Percentiles rank a stretch among this genome's conserved stretches.
Conservation (phyloP, 495 filamentous ascomycete genomes). For the Chaetomium fimeti region DNA sequence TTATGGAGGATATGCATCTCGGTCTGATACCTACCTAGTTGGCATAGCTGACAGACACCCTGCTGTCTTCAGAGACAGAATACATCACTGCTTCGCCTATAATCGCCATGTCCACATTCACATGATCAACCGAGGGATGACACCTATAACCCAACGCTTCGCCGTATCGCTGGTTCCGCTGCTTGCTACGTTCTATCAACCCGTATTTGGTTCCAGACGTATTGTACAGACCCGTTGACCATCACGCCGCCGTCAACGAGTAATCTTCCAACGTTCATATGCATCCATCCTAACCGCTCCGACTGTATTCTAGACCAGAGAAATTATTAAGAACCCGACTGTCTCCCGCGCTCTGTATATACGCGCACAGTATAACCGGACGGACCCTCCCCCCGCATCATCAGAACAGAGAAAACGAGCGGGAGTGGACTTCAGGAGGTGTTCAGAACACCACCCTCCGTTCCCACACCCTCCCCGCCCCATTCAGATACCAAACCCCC, state of each 20-base stretch:
- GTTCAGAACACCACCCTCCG: slow-evolving; percentile 14
- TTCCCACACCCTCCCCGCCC: slow-evolving; percentile 22
- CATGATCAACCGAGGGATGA: too few species aligned
- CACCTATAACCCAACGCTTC: not conserved
- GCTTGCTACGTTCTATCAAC: not conserved
- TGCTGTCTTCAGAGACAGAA: too few species aligned
- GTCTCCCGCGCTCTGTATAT: not conserved
- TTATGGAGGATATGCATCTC: not conserved
- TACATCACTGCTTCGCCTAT: too few species aligned
- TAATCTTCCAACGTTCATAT: not conserved
- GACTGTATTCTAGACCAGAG: not conserved
- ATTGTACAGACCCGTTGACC: not conserved
- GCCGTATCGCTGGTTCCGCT: not conserved
- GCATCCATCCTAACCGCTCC: not conserved
- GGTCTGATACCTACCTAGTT: not conserved
- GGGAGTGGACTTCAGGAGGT: not conserved
- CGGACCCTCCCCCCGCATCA: not conserved
- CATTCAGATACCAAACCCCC: slow-evolving; percentile 24
- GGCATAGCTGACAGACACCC: not conserved
- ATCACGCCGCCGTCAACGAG: not conserved
- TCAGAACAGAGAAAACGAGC: not conserved
- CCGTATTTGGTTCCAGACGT: not conserved
- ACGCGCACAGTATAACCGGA: not conserved
- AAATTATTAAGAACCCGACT: not conserved
- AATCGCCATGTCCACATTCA: too few species aligned